A percentile compares a stretch with the other conserved stretches of the same genome.
phyloP scores from a whole-genome alignment of 148 eudicot genomes.

The Fagopyrum homotropicum region DNA sequence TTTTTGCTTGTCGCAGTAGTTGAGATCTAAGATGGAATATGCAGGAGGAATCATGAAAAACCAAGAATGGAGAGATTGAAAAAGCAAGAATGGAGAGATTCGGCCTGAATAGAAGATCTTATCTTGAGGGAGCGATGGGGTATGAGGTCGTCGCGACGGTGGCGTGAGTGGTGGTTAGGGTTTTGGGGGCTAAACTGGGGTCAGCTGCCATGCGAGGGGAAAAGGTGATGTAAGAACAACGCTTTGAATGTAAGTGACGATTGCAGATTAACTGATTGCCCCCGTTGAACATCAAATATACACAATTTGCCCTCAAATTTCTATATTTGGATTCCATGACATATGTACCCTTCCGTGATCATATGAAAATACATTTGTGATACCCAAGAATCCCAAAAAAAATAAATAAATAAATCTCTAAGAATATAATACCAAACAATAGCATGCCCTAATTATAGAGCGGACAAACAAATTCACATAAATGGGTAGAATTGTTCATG shows the following conservation, averaged over 20 bases:
- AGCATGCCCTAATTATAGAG: too few species aligned
- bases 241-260: neutral
- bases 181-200: neutral
- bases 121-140: neutral
- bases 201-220: constrained; percentile 1
- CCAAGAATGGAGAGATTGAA: neutral
- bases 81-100: neutral
- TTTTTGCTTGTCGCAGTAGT: neutral
- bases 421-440: too few species aligned
- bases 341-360: too few species aligned
- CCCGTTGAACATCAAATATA: too few species aligned
- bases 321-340: too few species aligned
- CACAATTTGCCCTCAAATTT: too few species aligned
- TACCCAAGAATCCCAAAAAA: too few species aligned
- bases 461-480: too few species aligned
- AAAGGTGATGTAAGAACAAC: neutral
- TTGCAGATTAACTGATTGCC: neutral
- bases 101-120: neutral
- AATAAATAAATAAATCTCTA: too few species aligned
- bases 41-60: neutral
- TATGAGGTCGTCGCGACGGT: neutral
- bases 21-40: neutral
- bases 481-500: too few species aligned
- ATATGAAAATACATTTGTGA: too few species aligned
- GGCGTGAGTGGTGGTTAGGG: neutral